These are phyloP conservation scores for Leptographium flavum DNA, from an alignment of 2,329 filamentous ascomycete genomes.

Conservation along the genomic window DNA sequence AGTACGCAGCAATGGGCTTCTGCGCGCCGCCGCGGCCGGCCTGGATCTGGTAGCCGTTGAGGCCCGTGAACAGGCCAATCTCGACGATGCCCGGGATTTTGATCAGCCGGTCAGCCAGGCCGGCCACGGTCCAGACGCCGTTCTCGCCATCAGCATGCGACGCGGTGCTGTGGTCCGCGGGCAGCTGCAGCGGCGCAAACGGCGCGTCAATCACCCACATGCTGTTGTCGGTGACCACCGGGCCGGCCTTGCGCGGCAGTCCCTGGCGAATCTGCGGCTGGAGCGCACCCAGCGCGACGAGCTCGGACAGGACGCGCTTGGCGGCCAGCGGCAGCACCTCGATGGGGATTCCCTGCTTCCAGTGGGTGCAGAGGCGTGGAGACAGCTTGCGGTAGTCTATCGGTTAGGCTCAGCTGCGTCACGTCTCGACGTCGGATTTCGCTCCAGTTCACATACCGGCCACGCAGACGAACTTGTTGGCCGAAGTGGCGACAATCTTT, in stretches of 20 bases:
- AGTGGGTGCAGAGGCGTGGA: conserved; percentile 55
- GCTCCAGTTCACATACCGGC: conserved; percentile 17
- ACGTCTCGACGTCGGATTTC: neutral
- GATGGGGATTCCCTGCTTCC: conserved; percentile 76
- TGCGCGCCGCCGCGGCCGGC: conserved; percentile 52
- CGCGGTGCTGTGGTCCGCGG: conserved; percentile 25
- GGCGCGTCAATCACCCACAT: conserved; percentile 89
- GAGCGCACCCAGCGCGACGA: conserved; percentile 58
- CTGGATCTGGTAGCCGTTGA: conserved; percentile 59
- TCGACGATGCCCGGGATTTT: conserved; percentile 77
- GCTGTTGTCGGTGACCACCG: conserved; percentile 66
- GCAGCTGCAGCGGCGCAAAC: conserved; percentile 59
- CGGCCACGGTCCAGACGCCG: conserved; percentile 68
- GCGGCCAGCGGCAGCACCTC: conserved; percentile 83
- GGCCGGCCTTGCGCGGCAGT: conserved; percentile 59
- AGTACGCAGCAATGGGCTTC: conserved; percentile 88
- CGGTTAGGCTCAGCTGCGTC: neutral
- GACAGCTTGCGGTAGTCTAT: conserved; percentile 80
- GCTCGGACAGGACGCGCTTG: conserved; percentile 57
- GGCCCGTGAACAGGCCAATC: conserved; percentile 77
- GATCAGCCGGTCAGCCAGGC: conserved; percentile 61
- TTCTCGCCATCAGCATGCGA: conserved; percentile 35
- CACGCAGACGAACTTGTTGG: conserved; percentile 67
- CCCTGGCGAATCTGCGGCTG: conserved; percentile 60
- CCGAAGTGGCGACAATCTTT: conserved; percentile 79